These are phyloP conservation scores for Luffa acutangula DNA, from an alignment of 306 rosid species.

Conservation along the genomic window DNA sequence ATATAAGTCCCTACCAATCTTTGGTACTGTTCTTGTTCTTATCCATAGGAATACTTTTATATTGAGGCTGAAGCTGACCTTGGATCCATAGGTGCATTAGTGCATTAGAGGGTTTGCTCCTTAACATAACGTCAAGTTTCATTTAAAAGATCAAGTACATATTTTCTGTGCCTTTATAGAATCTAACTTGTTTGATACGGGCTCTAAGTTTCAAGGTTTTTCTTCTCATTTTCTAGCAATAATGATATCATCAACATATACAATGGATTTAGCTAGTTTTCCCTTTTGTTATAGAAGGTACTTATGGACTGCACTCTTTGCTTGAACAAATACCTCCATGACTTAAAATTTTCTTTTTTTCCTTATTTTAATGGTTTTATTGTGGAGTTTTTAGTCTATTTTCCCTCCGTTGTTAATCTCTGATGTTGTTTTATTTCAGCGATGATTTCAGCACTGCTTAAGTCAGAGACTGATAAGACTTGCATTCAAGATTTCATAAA, in stretches of 20 bases:
- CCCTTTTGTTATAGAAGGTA: neutral
- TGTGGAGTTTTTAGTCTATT: neutral
- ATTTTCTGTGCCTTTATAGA: neutral
- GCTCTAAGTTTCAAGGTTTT: neutral
- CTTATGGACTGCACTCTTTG: neutral
- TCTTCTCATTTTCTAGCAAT: neutral
- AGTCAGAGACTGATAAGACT: slow-evolving; percentile 32
- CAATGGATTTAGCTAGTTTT: neutral
- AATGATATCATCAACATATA: neutral
- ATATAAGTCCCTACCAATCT: neutral
- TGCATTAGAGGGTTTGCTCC: neutral
- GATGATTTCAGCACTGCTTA: slow-evolving; percentile 37
- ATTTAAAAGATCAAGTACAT: neutral
- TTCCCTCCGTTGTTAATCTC: neutral
- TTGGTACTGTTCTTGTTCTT: neutral
- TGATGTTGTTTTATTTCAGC: slow-evolving; percentile 32
- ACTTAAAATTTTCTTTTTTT: neutral
- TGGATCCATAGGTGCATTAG: neutral
- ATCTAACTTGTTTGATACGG: neutral
- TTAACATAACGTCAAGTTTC: neutral
- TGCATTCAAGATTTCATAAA: slow-evolving; percentile 29
- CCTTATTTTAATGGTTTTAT: neutral
- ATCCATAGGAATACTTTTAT: neutral
- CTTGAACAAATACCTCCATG: neutral
- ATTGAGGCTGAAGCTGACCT: neutral